Evolutionary conservation across 2,329 filamentous ascomycete species (phyloP), one percentile per base, ranked within the genome.

Genomic region (Coleophoma crateriformis): DNA sequence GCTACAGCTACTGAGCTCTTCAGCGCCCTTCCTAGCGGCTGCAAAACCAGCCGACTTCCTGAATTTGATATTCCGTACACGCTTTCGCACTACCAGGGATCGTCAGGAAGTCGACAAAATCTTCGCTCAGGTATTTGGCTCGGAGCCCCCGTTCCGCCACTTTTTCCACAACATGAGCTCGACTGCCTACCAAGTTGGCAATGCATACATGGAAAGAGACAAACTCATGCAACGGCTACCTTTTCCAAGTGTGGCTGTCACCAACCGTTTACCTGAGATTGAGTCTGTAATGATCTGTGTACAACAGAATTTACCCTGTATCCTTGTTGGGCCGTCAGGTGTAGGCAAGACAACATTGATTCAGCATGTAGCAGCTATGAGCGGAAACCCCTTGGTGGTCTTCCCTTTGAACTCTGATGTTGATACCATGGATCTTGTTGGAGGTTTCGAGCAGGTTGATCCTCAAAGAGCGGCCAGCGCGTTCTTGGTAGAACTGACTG

Each of bases 371-470:
- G 91, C 94, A n/a, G 84, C 87, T 12, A 71, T 87, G 20, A 81
- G 82, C 39, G 94, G 94, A 20, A 86, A 86, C 49, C 76, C 82
- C 1, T 72, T 97, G 3, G 79, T 91, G 33, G 87, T 90, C 14
- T 88, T 97, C 60, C 84, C 91, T 1, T 82, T 99, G 70, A 99
- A 96, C 64, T 86, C 91, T 7, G 95, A 99, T 60, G 88, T 96
- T 41, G 94, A 99, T 66, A 91, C 92, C 1, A 96, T 96, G 84
- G 94, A 99, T 68, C 81, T 99, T 49, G 89, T 99, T 50, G 94
- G 94, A 61, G 94, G 94, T 0, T 99, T 96, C 63, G 94, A 99
- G 66, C 94, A 99, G 68, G 84, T 89, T 15, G 94, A 99, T 64
- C 83, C 88, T 19, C 76, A 87, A 46, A 79, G 92, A 49, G 81